A percentile compares a stretch with the other conserved stretches of the same genome.
Evolutionary conservation across 1,139 yeast species (phyloP).

Genomic region (Debaryomycetaceae sp.): DNA sequence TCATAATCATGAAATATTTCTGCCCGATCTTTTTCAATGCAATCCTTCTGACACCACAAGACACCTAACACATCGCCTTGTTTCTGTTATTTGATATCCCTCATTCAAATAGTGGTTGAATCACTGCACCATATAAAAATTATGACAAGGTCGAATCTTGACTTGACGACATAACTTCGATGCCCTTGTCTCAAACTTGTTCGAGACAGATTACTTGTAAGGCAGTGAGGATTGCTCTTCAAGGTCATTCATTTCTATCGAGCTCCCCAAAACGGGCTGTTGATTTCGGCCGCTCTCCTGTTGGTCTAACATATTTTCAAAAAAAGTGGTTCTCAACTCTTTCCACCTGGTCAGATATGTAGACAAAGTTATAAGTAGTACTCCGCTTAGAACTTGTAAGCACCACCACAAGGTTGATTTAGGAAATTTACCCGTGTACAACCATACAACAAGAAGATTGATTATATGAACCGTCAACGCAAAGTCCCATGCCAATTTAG

Average conservation of each 20-base stretch:
- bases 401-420: slow-evolving; percentile 79
- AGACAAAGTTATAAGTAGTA: slow-evolving; percentile 71
- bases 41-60: too few species aligned
- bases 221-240: slow-evolving; percentile 7
- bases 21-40: too few species aligned
- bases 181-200: too few species aligned
- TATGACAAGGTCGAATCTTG: too few species aligned
- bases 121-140: too few species aligned
- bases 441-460: slow-evolving; percentile 67
- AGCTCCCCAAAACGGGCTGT: slow-evolving; percentile 10
- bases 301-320: slow-evolving; percentile 68
- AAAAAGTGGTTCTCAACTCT: slow-evolving; percentile 82
- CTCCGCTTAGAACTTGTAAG: slow-evolving; percentile 64
- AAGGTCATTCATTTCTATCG: slow-evolving; percentile 18
- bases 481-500: slow-evolving; percentile 94
- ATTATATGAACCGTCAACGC: slow-evolving; percentile 86
- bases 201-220: background rate
- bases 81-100: too few species aligned
- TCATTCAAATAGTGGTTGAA: too few species aligned
- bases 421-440: slow-evolving; percentile 66
- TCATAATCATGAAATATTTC: too few species aligned
- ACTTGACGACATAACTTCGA: too few species aligned
- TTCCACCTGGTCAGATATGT: slow-evolving; percentile 88
- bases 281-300: slow-evolving; percentile 37
- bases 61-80: too few species aligned